Evolutionary conservation across 306 rosid genomes (phyloP), one percentile per base, ranked within the genome.

Genomic region (Comarum palustre): DNA sequence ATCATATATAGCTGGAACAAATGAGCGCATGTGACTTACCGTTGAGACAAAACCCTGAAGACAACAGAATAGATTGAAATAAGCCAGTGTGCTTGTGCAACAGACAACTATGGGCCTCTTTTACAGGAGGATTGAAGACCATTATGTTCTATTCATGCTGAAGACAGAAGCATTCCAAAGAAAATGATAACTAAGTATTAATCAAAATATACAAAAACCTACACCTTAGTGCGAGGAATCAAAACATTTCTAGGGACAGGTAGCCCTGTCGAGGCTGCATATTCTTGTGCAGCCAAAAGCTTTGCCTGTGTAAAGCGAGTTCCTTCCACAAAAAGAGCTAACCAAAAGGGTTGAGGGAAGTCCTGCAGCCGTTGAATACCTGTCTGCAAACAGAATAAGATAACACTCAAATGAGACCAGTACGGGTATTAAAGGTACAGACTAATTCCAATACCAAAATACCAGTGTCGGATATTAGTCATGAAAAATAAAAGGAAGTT

Each of bases 211-310:
- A 42, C 22, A 22, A 24, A 66, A 39, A 51, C 61, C 29, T 77
- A 78, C 62, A 93, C 98, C 95, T 93, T 93, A 15, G 98, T 93
- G 77, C 97, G 93, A 79, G 98, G 98, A 83, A 90, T 93, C 89
- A 93, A 84, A 86, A 90, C 91, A 69, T 93, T 93, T 82, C 89
- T 83, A 66, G 98, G 97, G 72, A 90, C 78, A 64, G 88, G 93
- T 73, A 87, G 82, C 71, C 93, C 96, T 29, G 79, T 65, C 47
- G 97, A 76, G 61, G 81, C 47, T 75, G 98, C 98, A 84, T 89
- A 93, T 73, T 93, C 96, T 84, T 90, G 95, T 60, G 96, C 98
- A 57, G 97, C 92, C 79, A 84, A 77, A 77, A 93, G 88, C 78
- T 93, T 93, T 79, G 93, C 87, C 80, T 83, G 87, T 5, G 98